Evolutionary conservation across 768 basidiomycete genomes (phyloP).

Genomic region (Fibroporia radiculosa): DNA sequence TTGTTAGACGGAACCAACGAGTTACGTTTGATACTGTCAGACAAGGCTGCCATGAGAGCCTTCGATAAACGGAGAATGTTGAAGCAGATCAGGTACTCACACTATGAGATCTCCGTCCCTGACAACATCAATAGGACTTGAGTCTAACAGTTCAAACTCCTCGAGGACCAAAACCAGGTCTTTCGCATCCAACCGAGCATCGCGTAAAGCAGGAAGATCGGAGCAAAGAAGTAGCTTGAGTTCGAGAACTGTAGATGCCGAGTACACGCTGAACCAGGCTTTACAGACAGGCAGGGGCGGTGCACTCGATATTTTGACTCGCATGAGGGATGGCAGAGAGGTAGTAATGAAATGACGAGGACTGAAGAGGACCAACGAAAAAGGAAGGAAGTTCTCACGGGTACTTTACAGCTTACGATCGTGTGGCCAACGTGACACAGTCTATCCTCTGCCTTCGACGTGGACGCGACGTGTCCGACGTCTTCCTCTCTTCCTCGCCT

Average conservation of each 20-base stretch:
- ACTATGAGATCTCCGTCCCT: slow-evolving; percentile 23
- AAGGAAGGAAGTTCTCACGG: slow-evolving; percentile 1
- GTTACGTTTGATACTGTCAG: slow-evolving; percentile 14
- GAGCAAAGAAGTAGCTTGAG: slow-evolving; percentile 21
- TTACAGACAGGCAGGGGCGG: slow-evolving; percentile 19
- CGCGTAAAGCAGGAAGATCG: slow-evolving; percentile 12
- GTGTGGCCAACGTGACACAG: neutral
- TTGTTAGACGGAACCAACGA: slow-evolving; percentile 3
- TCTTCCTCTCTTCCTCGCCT: neutral
- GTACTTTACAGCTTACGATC: neutral
- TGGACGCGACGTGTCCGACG: neutral
- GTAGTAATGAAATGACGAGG: neutral
- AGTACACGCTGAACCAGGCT: slow-evolving; percentile 21
- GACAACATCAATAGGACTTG: slow-evolving; percentile 19
- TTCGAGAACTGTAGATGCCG: slow-evolving; percentile 15
- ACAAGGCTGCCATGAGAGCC: slow-evolving; percentile 13
- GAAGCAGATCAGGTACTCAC: slow-evolving; percentile 12
- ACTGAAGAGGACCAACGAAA: neutral
- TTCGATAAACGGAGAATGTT: slow-evolving; percentile 4
- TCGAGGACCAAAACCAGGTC: slow-evolving; percentile 21
- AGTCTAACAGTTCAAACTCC: slow-evolving; percentile 23
- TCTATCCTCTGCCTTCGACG: neutral
- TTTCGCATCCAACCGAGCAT: slow-evolving; percentile 4
- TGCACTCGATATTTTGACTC: slow-evolving; percentile 19
- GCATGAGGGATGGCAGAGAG: slow-evolving; percentile 10